Evolutionary conservation across 306 rosid species (phyloP).

Genomic region (Malus fusca): DNA sequence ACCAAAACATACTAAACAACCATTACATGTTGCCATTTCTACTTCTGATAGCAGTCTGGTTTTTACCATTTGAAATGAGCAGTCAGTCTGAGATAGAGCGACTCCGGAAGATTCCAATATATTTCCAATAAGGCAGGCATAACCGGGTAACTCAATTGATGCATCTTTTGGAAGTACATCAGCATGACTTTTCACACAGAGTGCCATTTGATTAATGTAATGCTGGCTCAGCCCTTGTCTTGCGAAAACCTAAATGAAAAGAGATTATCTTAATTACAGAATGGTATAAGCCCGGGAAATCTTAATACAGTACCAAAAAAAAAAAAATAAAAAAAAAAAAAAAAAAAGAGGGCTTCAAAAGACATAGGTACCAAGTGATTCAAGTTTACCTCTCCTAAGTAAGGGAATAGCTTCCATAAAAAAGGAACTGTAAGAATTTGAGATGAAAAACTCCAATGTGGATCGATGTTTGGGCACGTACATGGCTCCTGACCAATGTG

Average conservation of each 20-base stretch:
- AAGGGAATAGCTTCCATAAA: conserved; percentile 72
- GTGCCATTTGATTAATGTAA: conserved; percentile 77
- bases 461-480: conserved; percentile 48
- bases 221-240: conserved; percentile 45
- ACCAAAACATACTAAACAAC: neutral
- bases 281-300: neutral
- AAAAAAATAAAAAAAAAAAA: neutral
- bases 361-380: neutral
- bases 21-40: neutral
- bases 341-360: neutral
- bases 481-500: conserved; percentile 80
- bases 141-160: conserved; percentile 68
- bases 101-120: conserved; percentile 69
- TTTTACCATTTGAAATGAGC: conserved; percentile 77
- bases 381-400: conserved; percentile 61
- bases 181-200: conserved; percentile 54
- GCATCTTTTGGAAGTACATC: conserved; percentile 63
- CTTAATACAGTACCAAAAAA: neutral
- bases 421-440: conserved; percentile 90
- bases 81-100: conserved; percentile 69
- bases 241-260: conserved; percentile 52
- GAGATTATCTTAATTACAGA: conserved; percentile 9
- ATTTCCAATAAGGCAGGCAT: conserved; percentile 96
- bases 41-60: neutral
- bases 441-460: conserved; percentile 68